phyloP scores from a whole-genome alignment of 2,329 filamentous ascomycete genomes.

The Aaosphaeria pasadenensis region DNA sequence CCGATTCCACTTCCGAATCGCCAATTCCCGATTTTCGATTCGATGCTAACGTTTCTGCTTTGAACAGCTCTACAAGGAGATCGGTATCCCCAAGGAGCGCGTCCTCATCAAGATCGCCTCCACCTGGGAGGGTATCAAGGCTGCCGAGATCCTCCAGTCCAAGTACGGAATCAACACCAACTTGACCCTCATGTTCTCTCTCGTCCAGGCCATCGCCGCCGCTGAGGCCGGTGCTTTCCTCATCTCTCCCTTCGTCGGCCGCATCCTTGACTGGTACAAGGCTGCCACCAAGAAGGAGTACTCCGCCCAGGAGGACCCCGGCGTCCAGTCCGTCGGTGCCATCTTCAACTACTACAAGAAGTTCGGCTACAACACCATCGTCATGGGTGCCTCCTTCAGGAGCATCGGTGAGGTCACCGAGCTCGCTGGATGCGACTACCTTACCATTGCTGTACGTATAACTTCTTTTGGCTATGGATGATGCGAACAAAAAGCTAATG shows the following conservation, averaged over 20 bases:
- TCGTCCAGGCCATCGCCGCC: constrained; percentile 88
- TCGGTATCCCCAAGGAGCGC: constrained; percentile 89
- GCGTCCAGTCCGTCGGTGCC: constrained; percentile 85
- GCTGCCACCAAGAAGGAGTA: constrained; percentile 91
- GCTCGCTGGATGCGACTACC: constrained; percentile 96
- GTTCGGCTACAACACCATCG: constrained; percentile 97
- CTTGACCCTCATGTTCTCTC: constrained; percentile 98
- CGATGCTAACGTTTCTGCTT: neutral
- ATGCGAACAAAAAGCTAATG: neutral
- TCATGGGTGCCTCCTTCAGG: constrained; percentile 99
- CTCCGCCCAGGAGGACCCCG: constrained; percentile 84
- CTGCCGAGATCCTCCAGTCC: constrained; percentile 91
- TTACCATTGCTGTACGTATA: constrained; percentile 84
- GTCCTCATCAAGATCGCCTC: constrained; percentile 98
- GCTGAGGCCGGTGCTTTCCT: constrained; percentile 95
- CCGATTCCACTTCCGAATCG: neutral
- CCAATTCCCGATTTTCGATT: constrained; percentile 10
- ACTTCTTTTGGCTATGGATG: neutral
- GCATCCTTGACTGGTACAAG: constrained; percentile 99
- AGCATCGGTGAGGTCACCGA: constrained; percentile 96
- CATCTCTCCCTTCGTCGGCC: constrained; percentile 98
- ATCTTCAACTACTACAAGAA: constrained; percentile 99
- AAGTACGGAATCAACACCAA: constrained; percentile 98
- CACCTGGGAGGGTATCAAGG: constrained; percentile 99
- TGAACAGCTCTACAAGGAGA: constrained; percentile 82